Conservation (phyloP, 164 flowering plant genomes). For the Sedum album region DNA sequence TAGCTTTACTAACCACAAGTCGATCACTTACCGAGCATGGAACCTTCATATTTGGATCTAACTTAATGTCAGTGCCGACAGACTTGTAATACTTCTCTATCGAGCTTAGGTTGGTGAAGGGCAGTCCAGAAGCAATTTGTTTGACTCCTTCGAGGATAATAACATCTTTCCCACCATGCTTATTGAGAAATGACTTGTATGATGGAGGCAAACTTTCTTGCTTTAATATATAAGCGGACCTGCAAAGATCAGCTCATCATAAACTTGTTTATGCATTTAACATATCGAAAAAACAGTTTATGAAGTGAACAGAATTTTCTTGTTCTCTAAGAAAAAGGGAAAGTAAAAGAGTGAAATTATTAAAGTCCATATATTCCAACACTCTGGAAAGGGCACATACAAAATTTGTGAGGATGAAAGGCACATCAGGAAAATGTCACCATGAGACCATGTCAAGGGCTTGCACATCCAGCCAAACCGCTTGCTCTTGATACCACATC, state of each 20-base stretch:
- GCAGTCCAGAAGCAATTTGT: constrained; percentile 52
- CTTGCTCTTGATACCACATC: constrained; percentile 94
- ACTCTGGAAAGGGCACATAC: constrained; percentile 31
- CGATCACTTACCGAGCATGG: constrained; percentile 73
- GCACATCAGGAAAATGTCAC: constrained; percentile 96
- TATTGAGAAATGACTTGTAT: constrained; percentile 85
- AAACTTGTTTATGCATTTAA: background rate
- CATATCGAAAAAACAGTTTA: too few relatives aligned
- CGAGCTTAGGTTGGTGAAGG: constrained; percentile 52
- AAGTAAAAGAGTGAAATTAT: background rate
- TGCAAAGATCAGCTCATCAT: constrained; percentile 21
- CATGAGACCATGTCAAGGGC: constrained; percentile 89
- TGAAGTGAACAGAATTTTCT: too few relatives aligned
- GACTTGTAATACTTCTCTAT: constrained; percentile 66
- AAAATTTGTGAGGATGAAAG: constrained; percentile 90
- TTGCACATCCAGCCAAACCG: constrained; percentile 72
- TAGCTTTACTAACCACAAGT: background rate
- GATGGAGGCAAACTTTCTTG: constrained; percentile 84
- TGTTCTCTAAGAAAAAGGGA: background rate
- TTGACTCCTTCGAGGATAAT: constrained; percentile 63
- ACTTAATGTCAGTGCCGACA: constrained; percentile 47
- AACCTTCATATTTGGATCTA: constrained; percentile 80
- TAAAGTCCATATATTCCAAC: background rate
- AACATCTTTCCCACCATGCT: constrained; percentile 80
- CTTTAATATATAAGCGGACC: constrained; percentile 90